Evolutionary conservation across 805 yeast genomes (phyloP), one percentile per base, ranked within the genome.

Genomic region (Candida berthetii): DNA sequence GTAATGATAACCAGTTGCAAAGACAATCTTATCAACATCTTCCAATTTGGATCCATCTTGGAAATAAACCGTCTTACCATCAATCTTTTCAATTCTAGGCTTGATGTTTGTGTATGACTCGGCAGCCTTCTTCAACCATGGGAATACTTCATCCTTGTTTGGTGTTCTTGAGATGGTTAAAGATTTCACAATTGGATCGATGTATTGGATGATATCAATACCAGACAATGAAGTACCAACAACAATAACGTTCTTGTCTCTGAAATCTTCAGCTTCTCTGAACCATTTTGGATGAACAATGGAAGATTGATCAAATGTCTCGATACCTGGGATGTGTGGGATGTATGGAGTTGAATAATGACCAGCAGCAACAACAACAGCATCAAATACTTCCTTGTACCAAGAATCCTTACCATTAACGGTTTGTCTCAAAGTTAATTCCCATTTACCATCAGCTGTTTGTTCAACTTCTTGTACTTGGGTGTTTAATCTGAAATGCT

Each of bases 121-220:
- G 5, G 71, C 55, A n/a, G 72, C 71, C 6, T 52, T 54, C 33
- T 64, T 60, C 13, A 71, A 52, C 71, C 74, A 71, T 32, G 49
- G 62, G 53, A 40, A 55, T 39, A 72, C 65, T 48, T 45, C 66
- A 50, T 85, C 89, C 9, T 65, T 63, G 20, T 72, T 81, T 86
- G 91, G 84, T 47, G 81, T 80, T 42, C 96, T 68, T 31, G 85
- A 76, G 46, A 87, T 66, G 46, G 82, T 85, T 42, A 85, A 69
- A 46, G 45, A 58, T 44, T 46, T 59, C 44, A 48, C 58, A 38
- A 46, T 53, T 37, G 64, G 64, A 16, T 60, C 48, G 2, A 71
- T 53, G 42, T 72, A 72, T 48, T 70, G 75, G 15, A 66, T 50
- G 10, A 71, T 48, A 51, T 71, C 72, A 32, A 63, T 57, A 1